A percentile compares a stretch with the other conserved stretches of the same genome.
These are phyloP conservation scores for Acacia melanoxylon DNA, from an alignment of 306 rosid species.

Conservation along the genomic window DNA sequence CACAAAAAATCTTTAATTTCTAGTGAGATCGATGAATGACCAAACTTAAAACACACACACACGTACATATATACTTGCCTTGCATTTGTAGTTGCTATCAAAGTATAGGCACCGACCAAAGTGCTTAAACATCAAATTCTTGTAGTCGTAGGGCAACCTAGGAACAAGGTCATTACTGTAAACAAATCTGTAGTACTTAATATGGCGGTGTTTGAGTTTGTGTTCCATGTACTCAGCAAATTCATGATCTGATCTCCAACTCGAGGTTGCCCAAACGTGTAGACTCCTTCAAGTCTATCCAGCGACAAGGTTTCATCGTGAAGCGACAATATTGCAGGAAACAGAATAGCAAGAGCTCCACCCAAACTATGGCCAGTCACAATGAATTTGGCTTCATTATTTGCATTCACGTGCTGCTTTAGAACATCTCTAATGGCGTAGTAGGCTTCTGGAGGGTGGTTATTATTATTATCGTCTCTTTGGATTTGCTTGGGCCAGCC, in stretches of 20 bases:
- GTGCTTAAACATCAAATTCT: constrained; percentile 54
- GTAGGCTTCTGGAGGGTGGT: constrained; percentile 40
- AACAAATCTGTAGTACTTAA: constrained; percentile 57
- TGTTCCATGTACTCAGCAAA: constrained; percentile 53
- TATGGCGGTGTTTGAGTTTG: constrained; percentile 26
- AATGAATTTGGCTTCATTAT: constrained; percentile 36
- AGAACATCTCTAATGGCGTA: constrained; percentile 42
- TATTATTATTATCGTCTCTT: neutral
- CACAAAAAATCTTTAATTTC: neutral
- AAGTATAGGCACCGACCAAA: constrained; percentile 57
- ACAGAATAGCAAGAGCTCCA: constrained; percentile 30
- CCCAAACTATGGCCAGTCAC: constrained; percentile 53
- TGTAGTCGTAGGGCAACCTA: constrained; percentile 54
- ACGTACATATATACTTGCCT: no score
- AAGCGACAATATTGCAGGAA: constrained; percentile 41
- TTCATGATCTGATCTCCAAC: constrained; percentile 48
- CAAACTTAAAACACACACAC: no score
- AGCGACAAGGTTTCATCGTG: constrained; percentile 50
- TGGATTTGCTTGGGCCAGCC: constrained; percentile 49
- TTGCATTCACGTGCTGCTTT: constrained; percentile 14
- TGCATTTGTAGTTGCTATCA: constrained; percentile 31
- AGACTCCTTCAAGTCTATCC: constrained; percentile 60
- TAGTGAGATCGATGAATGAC: neutral
- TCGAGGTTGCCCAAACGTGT: constrained; percentile 78
- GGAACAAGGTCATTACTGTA: constrained; percentile 61